phyloP scores from a whole-genome alignment of 2,329 filamentous ascomycete genomes.

The Exutisphaerella laricina region DNA sequence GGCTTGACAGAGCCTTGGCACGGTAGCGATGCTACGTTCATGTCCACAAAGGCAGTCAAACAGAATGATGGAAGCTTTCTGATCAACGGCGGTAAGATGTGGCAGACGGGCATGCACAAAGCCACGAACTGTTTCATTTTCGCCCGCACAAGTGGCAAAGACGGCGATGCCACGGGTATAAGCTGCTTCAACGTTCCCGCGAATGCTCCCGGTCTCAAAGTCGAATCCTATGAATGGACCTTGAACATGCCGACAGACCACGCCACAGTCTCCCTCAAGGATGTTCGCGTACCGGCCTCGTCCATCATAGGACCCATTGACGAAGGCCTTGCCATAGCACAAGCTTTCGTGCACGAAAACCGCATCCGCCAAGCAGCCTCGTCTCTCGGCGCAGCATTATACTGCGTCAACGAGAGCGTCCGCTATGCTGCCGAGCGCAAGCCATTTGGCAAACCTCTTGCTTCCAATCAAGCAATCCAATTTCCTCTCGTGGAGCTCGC shows the following conservation, averaged over 20 bases:
- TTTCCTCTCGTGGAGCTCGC: slow-evolving; percentile 59
- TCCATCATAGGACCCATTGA: slow-evolving; percentile 50
- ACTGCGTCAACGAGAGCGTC: slow-evolving; percentile 54
- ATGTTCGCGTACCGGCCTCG: slow-evolving; percentile 52
- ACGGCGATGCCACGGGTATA: slow-evolving; percentile 52
- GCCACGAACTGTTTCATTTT: slow-evolving; percentile 60
- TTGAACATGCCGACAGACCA: slow-evolving; percentile 64
- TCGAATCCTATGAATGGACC: slow-evolving; percentile 59
- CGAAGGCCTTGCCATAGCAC: slow-evolving; percentile 54
- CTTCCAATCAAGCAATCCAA: slow-evolving; percentile 58
- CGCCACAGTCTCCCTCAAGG: slow-evolving; percentile 53
- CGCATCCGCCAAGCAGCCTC: slow-evolving; percentile 60
- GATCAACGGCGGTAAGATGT: slow-evolving; percentile 57
- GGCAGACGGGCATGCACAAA: slow-evolving; percentile 59
- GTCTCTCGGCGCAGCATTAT: slow-evolving; percentile 54
- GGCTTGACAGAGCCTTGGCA: slow-evolving; percentile 58
- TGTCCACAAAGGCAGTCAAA: slow-evolving; percentile 50
- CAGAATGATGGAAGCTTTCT: slow-evolving; percentile 46
- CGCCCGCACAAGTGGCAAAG: slow-evolving; percentile 51
- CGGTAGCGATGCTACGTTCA: slow-evolving; percentile 59
- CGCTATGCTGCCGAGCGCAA: slow-evolving; percentile 51
- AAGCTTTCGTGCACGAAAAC: slow-evolving; percentile 62
- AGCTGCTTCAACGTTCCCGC: slow-evolving; percentile 56
- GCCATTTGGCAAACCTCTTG: slow-evolving; percentile 53
- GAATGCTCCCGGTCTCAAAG: slow-evolving; percentile 47